Evolutionary conservation across 345 rosid species (phyloP).

Genomic region (Pugionium cornutum): DNA sequence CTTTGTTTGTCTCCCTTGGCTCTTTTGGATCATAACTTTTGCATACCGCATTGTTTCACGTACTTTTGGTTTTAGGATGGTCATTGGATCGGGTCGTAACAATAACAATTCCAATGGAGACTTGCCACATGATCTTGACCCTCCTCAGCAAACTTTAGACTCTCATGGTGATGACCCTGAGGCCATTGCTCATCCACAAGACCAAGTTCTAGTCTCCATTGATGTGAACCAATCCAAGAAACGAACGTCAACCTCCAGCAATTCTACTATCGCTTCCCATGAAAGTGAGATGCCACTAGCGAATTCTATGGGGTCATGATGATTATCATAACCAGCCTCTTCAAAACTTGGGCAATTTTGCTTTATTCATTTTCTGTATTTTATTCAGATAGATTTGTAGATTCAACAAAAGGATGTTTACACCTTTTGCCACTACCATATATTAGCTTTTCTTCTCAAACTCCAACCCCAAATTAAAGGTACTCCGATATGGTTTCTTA

Average conservation of each 20-base stretch:
- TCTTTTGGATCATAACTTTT: slow-evolving; percentile 67
- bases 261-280: slow-evolving; percentile 27
- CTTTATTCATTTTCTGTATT: slow-evolving; percentile 15
- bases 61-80: slow-evolving; percentile 56
- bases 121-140: slow-evolving; percentile 11
- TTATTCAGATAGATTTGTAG: slow-evolving; percentile 40
- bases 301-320: slow-evolving; percentile 39
- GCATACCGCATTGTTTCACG: slow-evolving; percentile 65
- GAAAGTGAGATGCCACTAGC: slow-evolving; percentile 49
- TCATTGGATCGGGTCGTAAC: slow-evolving; percentile 36
- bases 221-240: slow-evolving; percentile 40
- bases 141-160: slow-evolving; percentile 30
- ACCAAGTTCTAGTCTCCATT: slow-evolving; percentile 31
- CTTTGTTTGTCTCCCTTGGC: slow-evolving; percentile 81
- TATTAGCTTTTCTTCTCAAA: background rate
- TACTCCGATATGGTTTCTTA: background rate
- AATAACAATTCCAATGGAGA: background rate
- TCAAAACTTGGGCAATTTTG: background rate
- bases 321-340: background rate
- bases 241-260: slow-evolving; percentile 39
- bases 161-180: slow-evolving; percentile 9
- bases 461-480: slow-evolving; percentile 4
- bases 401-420: slow-evolving; percentile 17
- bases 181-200: slow-evolving; percentile 25
- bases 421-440: background rate